Conservation (phyloP, 108 stramenopile genomes). For the Seminavis robusta region DNA sequence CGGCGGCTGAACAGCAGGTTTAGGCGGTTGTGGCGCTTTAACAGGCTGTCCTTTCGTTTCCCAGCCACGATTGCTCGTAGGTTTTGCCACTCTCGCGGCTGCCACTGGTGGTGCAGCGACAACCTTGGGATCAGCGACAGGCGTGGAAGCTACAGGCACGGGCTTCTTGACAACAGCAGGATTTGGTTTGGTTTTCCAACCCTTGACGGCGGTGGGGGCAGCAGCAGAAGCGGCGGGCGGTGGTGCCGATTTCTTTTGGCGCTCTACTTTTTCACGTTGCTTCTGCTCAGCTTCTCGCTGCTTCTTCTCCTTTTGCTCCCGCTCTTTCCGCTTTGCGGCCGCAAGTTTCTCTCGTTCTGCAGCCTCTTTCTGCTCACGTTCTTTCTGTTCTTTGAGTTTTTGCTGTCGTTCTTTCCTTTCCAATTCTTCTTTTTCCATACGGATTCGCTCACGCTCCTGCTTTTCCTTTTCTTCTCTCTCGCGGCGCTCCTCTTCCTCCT, state of each 20-base stretch:
- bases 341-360: slow-evolving; percentile 12
- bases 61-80: slow-evolving; percentile 59
- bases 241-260: neutral
- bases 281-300: neutral
- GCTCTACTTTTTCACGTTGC: too few species aligned
- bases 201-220: neutral
- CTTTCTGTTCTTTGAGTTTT: slow-evolving; percentile 37
- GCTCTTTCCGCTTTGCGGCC: slow-evolving; percentile 8
- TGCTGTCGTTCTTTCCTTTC: slow-evolving; percentile 41
- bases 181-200: neutral
- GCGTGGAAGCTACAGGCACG: neutral
- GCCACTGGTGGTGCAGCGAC: slow-evolving; percentile 1
- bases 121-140: neutral
- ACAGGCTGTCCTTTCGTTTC: slow-evolving; percentile 39
- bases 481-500: slow-evolving; percentile 60
- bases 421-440: slow-evolving; percentile 42
- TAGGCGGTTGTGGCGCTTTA: slow-evolving; percentile 15
- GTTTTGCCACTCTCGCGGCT: neutral
- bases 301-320: slow-evolving; percentile 11
- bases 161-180: neutral
- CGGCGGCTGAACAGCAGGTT: neutral
- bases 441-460: slow-evolving; percentile 41
- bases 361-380: slow-evolving; percentile 25
- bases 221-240: neutral
- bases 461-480: slow-evolving; percentile 51